Conservation (phyloP, 2,329 filamentous ascomycete genomes). For the Beauveria rudraprayagi region DNA sequence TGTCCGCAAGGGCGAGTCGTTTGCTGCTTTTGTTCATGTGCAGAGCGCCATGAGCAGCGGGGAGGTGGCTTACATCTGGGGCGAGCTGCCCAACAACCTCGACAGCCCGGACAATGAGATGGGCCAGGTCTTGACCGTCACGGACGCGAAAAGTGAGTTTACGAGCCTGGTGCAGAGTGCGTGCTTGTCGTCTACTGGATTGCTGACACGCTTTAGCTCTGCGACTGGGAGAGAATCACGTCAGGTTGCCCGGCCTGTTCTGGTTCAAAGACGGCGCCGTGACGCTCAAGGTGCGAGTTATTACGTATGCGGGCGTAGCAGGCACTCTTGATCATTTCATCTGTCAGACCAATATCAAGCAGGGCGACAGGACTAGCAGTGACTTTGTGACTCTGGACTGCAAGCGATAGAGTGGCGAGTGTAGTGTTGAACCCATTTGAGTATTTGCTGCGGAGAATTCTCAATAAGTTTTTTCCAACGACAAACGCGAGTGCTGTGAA, state of each 20-base stretch:
- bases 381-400: conserved; percentile 4
- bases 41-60: conserved; percentile 8
- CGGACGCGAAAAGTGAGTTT: conserved; percentile 2
- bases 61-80: conserved; percentile 6
- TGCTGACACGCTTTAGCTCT: not conserved
- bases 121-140: conserved; percentile 4
- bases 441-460: not conserved
- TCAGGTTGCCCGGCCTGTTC: not conserved
- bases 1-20: conserved; percentile 4
- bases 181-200: no score
- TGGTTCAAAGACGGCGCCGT: not conserved
- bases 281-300: conserved; percentile 2
- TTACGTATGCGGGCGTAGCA: conserved; percentile 4
- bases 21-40: conserved; percentile 5
- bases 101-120: not conserved
- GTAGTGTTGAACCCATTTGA: not conserved
- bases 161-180: no score
- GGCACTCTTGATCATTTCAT: conserved; percentile 2
- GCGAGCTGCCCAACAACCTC: conserved; percentile 1
- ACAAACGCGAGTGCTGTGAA: no score
- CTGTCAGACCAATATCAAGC: conserved; percentile 4
- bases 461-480: not conserved
- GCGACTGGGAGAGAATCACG: not conserved
- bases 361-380: conserved; percentile 4
- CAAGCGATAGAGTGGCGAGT: not conserved